A percentile compares a stretch with the other conserved stretches of the same genome.
These are phyloP conservation scores for Clonostachys rosea DNA, from an alignment of 2,329 filamentous ascomycete genomes.

Conservation along the genomic window DNA sequence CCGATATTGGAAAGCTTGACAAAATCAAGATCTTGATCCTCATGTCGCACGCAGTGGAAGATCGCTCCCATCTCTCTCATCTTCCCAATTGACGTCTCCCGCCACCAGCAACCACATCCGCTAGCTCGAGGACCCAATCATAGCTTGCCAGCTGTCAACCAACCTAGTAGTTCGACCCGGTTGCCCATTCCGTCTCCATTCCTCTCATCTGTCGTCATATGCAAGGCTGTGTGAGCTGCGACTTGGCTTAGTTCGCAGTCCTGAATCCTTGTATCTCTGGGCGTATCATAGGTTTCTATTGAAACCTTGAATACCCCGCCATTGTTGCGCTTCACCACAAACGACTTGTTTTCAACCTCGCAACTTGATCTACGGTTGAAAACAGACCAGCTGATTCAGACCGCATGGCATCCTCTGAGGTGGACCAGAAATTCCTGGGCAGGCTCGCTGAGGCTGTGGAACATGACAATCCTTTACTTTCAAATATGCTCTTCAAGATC, in stretches of 20 bases:
- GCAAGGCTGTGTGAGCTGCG: not conserved
- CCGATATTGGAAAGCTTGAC: too few species aligned
- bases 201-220: constrained; percentile 1
- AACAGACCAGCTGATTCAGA: not conserved
- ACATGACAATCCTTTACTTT: constrained; percentile 72
- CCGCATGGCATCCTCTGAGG: constrained; percentile 89
- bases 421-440: constrained; percentile 96
- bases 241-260: too few species aligned
- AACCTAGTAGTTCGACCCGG: not conserved
- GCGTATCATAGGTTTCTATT: not conserved
- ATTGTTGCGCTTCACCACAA: not conserved
- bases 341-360: not conserved
- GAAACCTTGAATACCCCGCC: not conserved
- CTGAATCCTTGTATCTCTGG: not conserved
- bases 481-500: constrained; percentile 82
- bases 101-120: not conserved
- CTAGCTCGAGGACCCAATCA: constrained; percentile 19
- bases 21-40: not conserved
- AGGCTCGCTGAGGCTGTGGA: constrained; percentile 78
- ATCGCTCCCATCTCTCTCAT: not conserved
- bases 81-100: not conserved
- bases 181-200: not conserved
- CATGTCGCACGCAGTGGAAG: not conserved
- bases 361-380: not conserved
- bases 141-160: constrained; percentile 24